Percentiles rank a stretch among this genome's conserved stretches.
These are phyloP conservation scores for Rhodotorula sp. DNA, from an alignment of 1,284 basidiomycete genomes.

Conservation along the genomic window DNA sequence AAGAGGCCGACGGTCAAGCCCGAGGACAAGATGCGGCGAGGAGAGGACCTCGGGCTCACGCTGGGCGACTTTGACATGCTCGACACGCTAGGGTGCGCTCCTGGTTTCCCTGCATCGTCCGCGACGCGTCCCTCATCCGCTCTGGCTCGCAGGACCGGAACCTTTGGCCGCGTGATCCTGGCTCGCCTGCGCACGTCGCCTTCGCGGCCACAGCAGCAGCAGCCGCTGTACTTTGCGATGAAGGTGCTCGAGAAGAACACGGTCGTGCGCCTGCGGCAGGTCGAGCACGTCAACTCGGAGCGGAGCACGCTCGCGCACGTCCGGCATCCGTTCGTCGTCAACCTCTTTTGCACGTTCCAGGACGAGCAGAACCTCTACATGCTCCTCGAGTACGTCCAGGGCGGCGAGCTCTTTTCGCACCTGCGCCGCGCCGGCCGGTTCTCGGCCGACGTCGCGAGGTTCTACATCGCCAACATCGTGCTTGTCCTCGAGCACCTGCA, in stretches of 20 bases:
- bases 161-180: conserved; percentile 45
- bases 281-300: conserved; percentile 61
- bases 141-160: conserved; percentile 40
- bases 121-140: too few relatives aligned
- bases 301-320: conserved; percentile 57
- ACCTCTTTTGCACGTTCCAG: conserved; percentile 70
- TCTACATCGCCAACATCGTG: conserved; percentile 96
- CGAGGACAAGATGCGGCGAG: conserved; percentile 30
- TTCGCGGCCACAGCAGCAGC: conserved; percentile 16
- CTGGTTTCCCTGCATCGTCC: background rate
- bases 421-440: conserved; percentile 66
- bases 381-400: conserved; percentile 94
- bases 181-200: conserved; percentile 35
- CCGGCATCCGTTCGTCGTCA: conserved; percentile 61
- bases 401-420: conserved; percentile 96
- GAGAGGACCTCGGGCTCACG: conserved; percentile 42
- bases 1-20: conserved; percentile 4
- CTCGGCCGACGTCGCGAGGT: conserved; percentile 88
- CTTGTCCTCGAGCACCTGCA: conserved; percentile 92
- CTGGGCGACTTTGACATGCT: conserved; percentile 46
- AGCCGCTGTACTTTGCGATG: conserved; percentile 46
- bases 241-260: conserved; percentile 59
- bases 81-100: conserved; percentile 44
- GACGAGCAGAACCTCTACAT: conserved; percentile 74
- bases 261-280: conserved; percentile 58